A percentile compares a stretch with the other conserved stretches of the same genome.
These are phyloP conservation scores for Aspergillus homomorphus DNA, from an alignment of 495 filamentous ascomycete genomes.

Conservation along the genomic window DNA sequence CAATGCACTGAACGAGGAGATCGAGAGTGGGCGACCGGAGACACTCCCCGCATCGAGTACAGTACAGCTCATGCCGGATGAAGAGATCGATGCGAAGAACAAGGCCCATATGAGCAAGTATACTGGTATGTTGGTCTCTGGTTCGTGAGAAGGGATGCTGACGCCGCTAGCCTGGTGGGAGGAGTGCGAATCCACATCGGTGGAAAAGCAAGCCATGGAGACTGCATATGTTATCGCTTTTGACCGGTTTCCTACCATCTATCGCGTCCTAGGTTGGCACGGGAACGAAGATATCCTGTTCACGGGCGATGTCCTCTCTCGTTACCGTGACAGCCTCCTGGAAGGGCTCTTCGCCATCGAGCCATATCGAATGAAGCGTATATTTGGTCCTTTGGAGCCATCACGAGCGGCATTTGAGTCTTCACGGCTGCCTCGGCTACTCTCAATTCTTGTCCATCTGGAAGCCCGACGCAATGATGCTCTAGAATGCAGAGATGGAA, in stretches of 20 bases:
- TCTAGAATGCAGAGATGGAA: not conserved
- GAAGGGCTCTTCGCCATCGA: slow-evolving; percentile 3
- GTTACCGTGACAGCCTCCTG: not conserved
- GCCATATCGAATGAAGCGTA: not conserved
- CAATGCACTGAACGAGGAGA: not conserved
- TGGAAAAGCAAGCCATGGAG: not conserved
- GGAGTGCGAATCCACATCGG: not conserved
- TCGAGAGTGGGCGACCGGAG: not conserved
- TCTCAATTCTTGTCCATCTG: not conserved
- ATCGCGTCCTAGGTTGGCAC: not conserved
- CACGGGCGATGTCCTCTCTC: not conserved
- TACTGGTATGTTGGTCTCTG: not conserved
- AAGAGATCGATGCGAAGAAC: not conserved
- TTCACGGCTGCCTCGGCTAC: not conserved
- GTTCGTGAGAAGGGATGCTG: not conserved
- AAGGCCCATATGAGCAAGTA: not conserved
- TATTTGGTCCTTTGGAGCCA: not conserved
- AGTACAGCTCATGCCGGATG: not conserved
- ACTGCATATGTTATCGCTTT: not conserved
- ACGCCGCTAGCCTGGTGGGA: not conserved
- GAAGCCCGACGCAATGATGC: slow-evolving; percentile 1
- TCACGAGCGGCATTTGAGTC: not conserved
- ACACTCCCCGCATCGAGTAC: not conserved
- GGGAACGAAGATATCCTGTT: not conserved
- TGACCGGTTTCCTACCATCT: not conserved